A percentile compares a stretch with the other conserved stretches of the same genome.
These are phyloP conservation scores for Cladophialophora carrionii DNA, from an alignment of 2,329 filamentous ascomycete genomes.

Conservation along the genomic window DNA sequence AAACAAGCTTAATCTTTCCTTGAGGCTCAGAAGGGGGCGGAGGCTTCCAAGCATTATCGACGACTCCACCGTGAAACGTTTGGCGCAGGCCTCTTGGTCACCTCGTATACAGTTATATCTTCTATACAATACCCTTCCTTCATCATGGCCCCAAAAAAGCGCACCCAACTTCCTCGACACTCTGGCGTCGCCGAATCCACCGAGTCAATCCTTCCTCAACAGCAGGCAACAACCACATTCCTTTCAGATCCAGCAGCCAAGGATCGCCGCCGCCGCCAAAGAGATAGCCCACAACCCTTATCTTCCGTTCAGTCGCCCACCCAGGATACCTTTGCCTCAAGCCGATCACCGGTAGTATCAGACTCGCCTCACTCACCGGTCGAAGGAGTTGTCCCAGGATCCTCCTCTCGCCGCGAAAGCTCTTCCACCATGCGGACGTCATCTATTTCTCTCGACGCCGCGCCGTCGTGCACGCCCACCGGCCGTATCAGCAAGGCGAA, in stretches of 20 bases:
- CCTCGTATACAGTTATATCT: constrained; percentile 36
- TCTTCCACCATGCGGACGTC: constrained; percentile 40
- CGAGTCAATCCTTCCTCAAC: constrained; percentile 26
- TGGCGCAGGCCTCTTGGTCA: constrained; percentile 33
- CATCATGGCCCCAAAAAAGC: constrained; percentile 38
- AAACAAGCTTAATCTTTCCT: constrained; percentile 39
- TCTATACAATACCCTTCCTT: constrained; percentile 34
- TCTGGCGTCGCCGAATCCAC: constrained; percentile 25
- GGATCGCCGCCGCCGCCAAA: constrained; percentile 27
- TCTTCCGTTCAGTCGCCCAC: constrained; percentile 24
- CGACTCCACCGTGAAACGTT: constrained; percentile 38
- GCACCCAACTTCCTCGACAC: constrained; percentile 35
- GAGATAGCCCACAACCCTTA: constrained; percentile 27
- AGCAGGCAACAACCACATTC: constrained; percentile 26
- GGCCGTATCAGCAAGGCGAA: constrained; percentile 58
- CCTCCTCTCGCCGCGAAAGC: constrained; percentile 36
- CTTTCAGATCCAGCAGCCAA: constrained; percentile 25
- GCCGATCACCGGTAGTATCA: constrained; percentile 27
- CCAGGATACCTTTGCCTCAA: constrained; percentile 24
- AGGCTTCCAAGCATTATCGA: constrained; percentile 37
- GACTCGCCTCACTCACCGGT: constrained; percentile 33
- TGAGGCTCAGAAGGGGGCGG: constrained; percentile 40
- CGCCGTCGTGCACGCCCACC: constrained; percentile 54
- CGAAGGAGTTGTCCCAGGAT: constrained; percentile 24
- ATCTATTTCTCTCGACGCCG: constrained; percentile 38